These are phyloP conservation scores for Colletotrichum incanum DNA, from an alignment of 2,329 filamentous ascomycete species.

Conservation along the genomic window DNA sequence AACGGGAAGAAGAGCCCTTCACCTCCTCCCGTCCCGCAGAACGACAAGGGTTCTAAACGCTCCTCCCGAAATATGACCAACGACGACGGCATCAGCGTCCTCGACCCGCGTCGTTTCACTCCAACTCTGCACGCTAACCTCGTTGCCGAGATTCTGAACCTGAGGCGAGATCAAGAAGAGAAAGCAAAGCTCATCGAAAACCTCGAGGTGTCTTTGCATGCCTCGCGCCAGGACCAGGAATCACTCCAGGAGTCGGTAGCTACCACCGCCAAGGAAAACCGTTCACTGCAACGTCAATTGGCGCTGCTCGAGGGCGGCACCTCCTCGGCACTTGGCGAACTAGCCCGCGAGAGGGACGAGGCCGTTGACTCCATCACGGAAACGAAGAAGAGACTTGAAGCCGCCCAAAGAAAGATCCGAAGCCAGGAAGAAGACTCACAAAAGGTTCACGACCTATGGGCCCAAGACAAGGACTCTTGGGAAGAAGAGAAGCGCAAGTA, in stretches of 20 bases:
- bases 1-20: conserved; percentile 68
- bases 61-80: conserved; percentile 71
- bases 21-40: conserved; percentile 64
- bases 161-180: conserved; percentile 91
- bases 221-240: conserved; percentile 82
- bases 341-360: conserved; percentile 89
- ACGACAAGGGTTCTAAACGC: conserved; percentile 63
- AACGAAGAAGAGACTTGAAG: conserved; percentile 82
- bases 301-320: conserved; percentile 90
- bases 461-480: conserved; percentile 87
- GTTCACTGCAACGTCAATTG: conserved; percentile 87
- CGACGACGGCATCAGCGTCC: conserved; percentile 80
- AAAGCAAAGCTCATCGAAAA: conserved; percentile 90
- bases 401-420: conserved; percentile 82
- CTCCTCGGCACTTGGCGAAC: conserved; percentile 85
- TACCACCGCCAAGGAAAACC: conserved; percentile 80
- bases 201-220: conserved; percentile 82
- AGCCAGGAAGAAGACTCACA: conserved; percentile 87
- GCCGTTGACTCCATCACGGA: conserved; percentile 82
- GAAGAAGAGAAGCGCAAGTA: conserved; percentile 85
- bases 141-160: conserved; percentile 91
- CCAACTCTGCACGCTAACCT: conserved; percentile 95
- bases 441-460: conserved; percentile 85
- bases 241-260: conserved; percentile 74
- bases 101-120: conserved; percentile 94